A percentile compares a stretch with the other conserved stretches of the same genome.
Evolutionary conservation across 176 grass and related monocot species (phyloP).

Genomic region (Paspalum vaginatum): DNA sequence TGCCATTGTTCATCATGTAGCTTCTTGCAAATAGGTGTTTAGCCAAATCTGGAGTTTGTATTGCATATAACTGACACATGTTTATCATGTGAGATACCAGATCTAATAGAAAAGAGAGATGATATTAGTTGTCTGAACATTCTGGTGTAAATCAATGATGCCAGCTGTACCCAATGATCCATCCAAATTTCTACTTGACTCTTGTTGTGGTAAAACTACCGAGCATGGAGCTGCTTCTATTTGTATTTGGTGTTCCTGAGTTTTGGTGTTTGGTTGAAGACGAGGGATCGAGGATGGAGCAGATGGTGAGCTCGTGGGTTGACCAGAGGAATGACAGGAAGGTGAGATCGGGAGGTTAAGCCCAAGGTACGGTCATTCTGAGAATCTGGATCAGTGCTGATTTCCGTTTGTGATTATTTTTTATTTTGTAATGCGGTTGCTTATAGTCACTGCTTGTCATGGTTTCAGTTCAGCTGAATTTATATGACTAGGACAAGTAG

Average conservation of each 20-base stretch:
- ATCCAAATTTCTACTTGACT: not conserved
- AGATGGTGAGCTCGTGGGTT: not conserved
- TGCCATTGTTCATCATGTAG: no score
- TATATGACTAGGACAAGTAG: conserved; percentile 12
- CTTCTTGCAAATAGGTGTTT: no score
- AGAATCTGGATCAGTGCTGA: not conserved
- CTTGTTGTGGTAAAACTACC: no score
- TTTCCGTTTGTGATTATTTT: not conserved
- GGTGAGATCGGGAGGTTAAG: conserved; percentile 10
- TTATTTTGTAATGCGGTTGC: not conserved
- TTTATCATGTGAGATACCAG: no score
- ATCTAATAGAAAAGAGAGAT: no score
- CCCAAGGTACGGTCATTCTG: conserved; percentile 34
- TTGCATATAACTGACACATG: no score
- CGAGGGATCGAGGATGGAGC: conserved; percentile 20
- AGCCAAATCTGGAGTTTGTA: no score
- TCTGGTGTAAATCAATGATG: no score
- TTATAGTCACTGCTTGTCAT: not conserved
- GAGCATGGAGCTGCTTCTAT: no score
- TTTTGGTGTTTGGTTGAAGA: conserved; percentile 24
- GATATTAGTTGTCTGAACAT: no score
- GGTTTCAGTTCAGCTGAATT: conserved; percentile 20
- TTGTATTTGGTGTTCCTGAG: not conserved
- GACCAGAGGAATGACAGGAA: not conserved
- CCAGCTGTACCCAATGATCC: no score